Evolutionary conservation across 352 stramenopile species (phyloP).

Genomic region (Phytophthora melonis): DNA sequence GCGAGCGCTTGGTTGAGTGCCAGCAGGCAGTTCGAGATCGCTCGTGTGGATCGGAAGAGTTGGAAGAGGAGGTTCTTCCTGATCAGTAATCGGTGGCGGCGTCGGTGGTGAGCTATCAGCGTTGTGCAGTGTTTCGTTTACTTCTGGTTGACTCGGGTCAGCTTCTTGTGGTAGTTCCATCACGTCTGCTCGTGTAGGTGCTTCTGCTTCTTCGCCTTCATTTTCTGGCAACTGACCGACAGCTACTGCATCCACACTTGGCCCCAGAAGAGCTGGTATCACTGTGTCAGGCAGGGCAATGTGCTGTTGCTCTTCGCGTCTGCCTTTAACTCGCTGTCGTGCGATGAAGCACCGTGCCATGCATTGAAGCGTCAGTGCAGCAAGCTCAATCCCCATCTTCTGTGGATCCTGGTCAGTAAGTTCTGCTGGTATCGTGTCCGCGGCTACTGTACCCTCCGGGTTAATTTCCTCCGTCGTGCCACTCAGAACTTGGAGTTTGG

Average conservation of each 20-base stretch:
- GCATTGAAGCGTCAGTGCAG: constrained; percentile 53
- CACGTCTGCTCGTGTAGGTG: not conserved
- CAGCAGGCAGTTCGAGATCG: not conserved
- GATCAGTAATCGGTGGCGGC: not conserved
- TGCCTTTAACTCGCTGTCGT: constrained; percentile 34
- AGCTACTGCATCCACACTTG: not conserved
- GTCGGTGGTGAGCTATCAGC: not conserved
- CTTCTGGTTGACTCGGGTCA: not conserved
- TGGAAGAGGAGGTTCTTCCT: not conserved
- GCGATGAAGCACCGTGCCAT: constrained; percentile 48
- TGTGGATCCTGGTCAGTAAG: not conserved
- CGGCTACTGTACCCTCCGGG: not conserved
- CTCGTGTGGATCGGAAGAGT: not conserved
- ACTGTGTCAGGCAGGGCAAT: not conserved
- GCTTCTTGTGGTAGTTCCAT: not conserved
- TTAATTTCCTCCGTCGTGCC: not conserved
- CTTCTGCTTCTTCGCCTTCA: not conserved
- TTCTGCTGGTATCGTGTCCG: not conserved
- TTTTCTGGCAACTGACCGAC: not conserved
- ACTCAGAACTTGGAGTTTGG: not conserved
- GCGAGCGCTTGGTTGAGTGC: not conserved
- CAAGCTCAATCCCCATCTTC: constrained; percentile 14
- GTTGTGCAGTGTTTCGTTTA: constrained; percentile 1
- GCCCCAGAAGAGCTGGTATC: not conserved
- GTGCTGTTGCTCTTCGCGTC: constrained; percentile 23